These are phyloP conservation scores for Phyllachora maydis DNA, from an alignment of 2,329 filamentous ascomycete genomes.

Conservation along the genomic window DNA sequence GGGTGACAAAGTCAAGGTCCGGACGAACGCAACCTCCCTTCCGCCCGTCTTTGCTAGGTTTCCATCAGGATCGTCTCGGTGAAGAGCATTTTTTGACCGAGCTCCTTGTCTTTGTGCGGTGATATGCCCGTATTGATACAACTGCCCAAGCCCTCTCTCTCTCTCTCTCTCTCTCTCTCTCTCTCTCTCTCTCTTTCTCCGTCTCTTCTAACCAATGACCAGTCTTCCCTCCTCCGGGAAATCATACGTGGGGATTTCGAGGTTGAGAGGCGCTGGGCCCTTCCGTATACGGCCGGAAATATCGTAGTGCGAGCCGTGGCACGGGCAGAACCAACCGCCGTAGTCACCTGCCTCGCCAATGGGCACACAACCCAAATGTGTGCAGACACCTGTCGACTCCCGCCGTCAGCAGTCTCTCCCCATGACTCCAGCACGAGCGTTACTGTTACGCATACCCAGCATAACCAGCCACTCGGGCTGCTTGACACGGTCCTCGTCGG, in stretches of 20 bases:
- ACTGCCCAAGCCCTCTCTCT: too few relatives aligned
- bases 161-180: neutral
- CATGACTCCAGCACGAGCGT: neutral
- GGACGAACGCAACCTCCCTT: too few relatives aligned
- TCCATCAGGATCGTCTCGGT: too few relatives aligned
- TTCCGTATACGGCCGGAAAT: constrained; percentile 97
- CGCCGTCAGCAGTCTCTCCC: constrained; percentile 6
- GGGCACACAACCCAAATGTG: constrained; percentile 95
- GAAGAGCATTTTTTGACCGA: constrained; percentile 1
- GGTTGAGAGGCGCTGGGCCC: constrained; percentile 91
- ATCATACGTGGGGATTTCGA: constrained; percentile 82
- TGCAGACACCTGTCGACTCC: constrained; percentile 62
- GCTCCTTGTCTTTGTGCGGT: too few relatives aligned
- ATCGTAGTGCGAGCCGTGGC: constrained; percentile 99
- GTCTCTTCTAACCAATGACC: constrained; percentile 58
- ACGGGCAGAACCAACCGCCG: constrained; percentile 99
- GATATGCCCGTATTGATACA: neutral
- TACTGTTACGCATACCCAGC: constrained; percentile 50
- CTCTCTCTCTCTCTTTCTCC: neutral
- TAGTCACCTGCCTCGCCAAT: constrained; percentile 97
- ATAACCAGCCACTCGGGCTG: constrained; percentile 98
- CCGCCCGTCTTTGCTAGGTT: too few relatives aligned
- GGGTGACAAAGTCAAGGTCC: too few relatives aligned
- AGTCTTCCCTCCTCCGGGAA: constrained; percentile 82
- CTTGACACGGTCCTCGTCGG: constrained; percentile 85